These are phyloP conservation scores for Immersiella caudata DNA, from an alignment of 495 filamentous ascomycete genomes.

Conservation along the genomic window DNA sequence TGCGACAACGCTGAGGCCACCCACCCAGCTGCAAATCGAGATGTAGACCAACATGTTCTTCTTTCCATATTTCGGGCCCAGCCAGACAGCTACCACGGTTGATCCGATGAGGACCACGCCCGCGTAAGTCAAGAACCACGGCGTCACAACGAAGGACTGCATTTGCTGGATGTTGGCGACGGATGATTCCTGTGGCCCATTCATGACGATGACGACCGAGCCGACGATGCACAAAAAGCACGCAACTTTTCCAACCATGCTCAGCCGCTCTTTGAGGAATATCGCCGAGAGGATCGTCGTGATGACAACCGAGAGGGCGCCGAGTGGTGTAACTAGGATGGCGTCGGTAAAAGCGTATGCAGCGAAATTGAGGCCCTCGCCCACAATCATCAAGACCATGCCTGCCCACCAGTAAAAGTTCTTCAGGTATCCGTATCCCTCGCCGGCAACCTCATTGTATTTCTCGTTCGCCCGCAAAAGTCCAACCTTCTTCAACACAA, in stretches of 20 bases:
- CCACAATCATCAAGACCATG: conserved; percentile 97
- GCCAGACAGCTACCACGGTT: conserved; percentile 75
- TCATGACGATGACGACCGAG: conserved; percentile 89
- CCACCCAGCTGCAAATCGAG: conserved; percentile 91
- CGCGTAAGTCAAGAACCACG: conserved; percentile 83
- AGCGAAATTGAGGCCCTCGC: conserved; percentile 96
- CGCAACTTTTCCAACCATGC: conserved; percentile 93
- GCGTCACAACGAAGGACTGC: conserved; percentile 83
- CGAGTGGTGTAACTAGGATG: conserved; percentile 91
- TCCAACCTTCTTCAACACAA: conserved; percentile 93
- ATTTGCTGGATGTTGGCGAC: conserved; percentile 91
- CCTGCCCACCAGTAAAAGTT: conserved; percentile 94
- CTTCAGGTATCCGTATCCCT: conserved; percentile 97
- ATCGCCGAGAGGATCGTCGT: conserved; percentile 92
- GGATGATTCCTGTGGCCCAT: conserved; percentile 83
- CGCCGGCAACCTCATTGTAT: conserved; percentile 93
- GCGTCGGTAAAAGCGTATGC: conserved; percentile 98
- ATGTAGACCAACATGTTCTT: conserved; percentile 98
- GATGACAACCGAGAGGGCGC: conserved; percentile 93
- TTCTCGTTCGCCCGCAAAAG: conserved; percentile 91
- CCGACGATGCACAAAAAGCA: conserved; percentile 96
- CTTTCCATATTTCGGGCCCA: conserved; percentile 88
- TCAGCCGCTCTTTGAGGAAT: conserved; percentile 92
- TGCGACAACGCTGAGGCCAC: conserved; percentile 91
- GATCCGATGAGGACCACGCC: conserved; percentile 80